phyloP scores from a whole-genome alignment of 202 grass and related monocot genomes.

The Schoenoplectus tabernaemontani region DNA sequence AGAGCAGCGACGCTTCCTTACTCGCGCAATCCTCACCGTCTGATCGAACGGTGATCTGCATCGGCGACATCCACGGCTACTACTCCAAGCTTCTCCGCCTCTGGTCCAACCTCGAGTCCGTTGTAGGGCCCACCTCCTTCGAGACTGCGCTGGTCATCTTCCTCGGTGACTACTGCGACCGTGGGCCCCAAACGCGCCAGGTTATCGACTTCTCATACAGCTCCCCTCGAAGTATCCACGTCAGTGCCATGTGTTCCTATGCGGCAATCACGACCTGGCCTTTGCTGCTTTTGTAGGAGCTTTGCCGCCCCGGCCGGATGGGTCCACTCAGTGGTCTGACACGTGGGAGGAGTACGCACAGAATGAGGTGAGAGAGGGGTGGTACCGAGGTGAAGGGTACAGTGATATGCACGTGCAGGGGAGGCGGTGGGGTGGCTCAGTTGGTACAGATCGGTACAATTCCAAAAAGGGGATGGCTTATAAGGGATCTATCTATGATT shows the following conservation, averaged over 20 bases:
- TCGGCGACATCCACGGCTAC: slow-evolving; percentile 80
- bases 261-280: slow-evolving; percentile 91
- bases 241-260: slow-evolving; percentile 83
- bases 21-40: background rate
- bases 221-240: slow-evolving; percentile 46
- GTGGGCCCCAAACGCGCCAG: slow-evolving; percentile 51
- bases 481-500: slow-evolving; percentile 82
- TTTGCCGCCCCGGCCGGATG: slow-evolving; percentile 53
- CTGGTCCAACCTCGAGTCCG: slow-evolving; percentile 62
- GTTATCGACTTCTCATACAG: slow-evolving; percentile 68
- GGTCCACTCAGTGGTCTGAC: slow-evolving; percentile 37
- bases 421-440: slow-evolving; percentile 61
- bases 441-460: slow-evolving; percentile 49
- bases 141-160: slow-evolving; percentile 72
- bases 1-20: slow-evolving; percentile 1
- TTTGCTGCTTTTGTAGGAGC: slow-evolving; percentile 85
- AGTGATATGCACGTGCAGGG: slow-evolving; percentile 78
- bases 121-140: slow-evolving; percentile 49
- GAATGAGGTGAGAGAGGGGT: slow-evolving; percentile 64
- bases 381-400: slow-evolving; percentile 61
- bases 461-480: slow-evolving; percentile 47
- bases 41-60: slow-evolving; percentile 56
- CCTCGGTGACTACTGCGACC: slow-evolving; percentile 91
- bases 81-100: slow-evolving; percentile 72
- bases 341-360: slow-evolving; percentile 67